Percentiles rank a stretch among this genome's conserved stretches.
These are phyloP conservation scores for Globisporangium camurandrum DNA, from an alignment of 352 stramenopile species.

Conservation along the genomic window DNA sequence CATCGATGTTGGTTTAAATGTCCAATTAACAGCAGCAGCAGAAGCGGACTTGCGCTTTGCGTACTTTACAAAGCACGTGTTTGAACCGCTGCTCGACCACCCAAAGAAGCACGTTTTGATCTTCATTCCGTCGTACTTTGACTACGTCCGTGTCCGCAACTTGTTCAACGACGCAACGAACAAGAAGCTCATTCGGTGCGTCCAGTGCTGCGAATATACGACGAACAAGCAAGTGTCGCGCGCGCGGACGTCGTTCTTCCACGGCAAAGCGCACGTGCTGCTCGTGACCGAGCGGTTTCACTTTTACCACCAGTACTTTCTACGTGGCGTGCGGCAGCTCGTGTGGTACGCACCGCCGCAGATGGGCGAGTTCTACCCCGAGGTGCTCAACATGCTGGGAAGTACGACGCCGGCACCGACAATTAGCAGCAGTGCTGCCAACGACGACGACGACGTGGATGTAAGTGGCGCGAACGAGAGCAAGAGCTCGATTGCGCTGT, in stretches of 20 bases:
- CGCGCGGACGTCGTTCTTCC: conserved; percentile 65
- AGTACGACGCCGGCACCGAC: no score
- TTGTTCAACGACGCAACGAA: conserved; percentile 69
- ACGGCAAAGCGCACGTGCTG: conserved; percentile 70
- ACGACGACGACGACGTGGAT: conserved; percentile 18
- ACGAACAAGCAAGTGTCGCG: conserved; percentile 54
- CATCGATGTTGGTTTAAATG: conserved; percentile 29
- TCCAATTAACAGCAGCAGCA: conserved; percentile 19
- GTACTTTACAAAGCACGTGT: conserved; percentile 76
- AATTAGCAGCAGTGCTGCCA: not conserved
- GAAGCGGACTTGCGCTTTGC: conserved; percentile 64
- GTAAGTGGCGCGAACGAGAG: no score
- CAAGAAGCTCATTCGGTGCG: conserved; percentile 59
- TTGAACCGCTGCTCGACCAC: conserved; percentile 59
- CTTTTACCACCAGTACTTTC: conserved; percentile 81
- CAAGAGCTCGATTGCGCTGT: conserved; percentile 56
- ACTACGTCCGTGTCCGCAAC: conserved; percentile 84
- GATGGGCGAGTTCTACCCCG: conserved; percentile 64
- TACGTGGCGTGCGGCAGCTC: conserved; percentile 70
- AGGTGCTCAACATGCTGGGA: conserved; percentile 79
- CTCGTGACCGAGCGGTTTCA: conserved; percentile 81
- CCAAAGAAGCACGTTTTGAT: conserved; percentile 69
- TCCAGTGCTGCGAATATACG: conserved; percentile 78
- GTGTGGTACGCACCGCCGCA: conserved; percentile 68
- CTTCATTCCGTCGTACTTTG: conserved; percentile 79